Evolutionary conservation across 441 rosid genomes (phyloP), one percentile per base, ranked within the genome.

Genomic region (Metrosideros polymorpha): DNA sequence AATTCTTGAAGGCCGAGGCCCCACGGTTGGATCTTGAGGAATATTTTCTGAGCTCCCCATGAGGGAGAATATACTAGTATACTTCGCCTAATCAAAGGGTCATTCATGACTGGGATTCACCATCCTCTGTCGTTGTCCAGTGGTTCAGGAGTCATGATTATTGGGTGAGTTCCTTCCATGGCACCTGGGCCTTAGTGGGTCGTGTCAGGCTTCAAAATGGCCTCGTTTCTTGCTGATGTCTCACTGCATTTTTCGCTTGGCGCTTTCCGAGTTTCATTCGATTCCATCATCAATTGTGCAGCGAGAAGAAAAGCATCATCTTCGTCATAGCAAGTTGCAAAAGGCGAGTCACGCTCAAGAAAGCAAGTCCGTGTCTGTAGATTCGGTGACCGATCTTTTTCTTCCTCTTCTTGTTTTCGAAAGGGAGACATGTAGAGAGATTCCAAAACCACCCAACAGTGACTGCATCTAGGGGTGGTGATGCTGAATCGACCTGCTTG

Each of bases 1-100:
- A 91, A 91, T 87, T 24, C 82, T 25, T 29, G 71, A 54, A 39
- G 39, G 13, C 8, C 51, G 14, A 89, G 90, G 88, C 82, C 92
- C 92, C 88, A 89, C 82, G 55, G 39, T 52, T 50, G 1, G 87
- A 84, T 84, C 19, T 52, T 3, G 2, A 32, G 53, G 49, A 57
- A 84, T 51, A 82, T 55, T 17, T 75, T 53, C 51, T 39, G 45
- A 59, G 76, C 7, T 25, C 84, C 79, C 29, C 43, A 25, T 25
- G 55, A 17, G 57, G 9, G 12, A 49, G 83, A 77, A 85, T 83
- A 82, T 88, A 52, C 87, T 86, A 6, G 24, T 22, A 3, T 71
- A 19, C 49, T 71, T 22, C 4, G 3, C 24, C 22, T 27, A 55
- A 84, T 84, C 7, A 51, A 87, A 50, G 51, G 39, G 49, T 13